A percentile compares a stretch with the other conserved stretches of the same genome.
These are phyloP conservation scores for Aspergillus felis DNA, from an alignment of 2,329 filamentous ascomycete genomes.

Conservation along the genomic window DNA sequence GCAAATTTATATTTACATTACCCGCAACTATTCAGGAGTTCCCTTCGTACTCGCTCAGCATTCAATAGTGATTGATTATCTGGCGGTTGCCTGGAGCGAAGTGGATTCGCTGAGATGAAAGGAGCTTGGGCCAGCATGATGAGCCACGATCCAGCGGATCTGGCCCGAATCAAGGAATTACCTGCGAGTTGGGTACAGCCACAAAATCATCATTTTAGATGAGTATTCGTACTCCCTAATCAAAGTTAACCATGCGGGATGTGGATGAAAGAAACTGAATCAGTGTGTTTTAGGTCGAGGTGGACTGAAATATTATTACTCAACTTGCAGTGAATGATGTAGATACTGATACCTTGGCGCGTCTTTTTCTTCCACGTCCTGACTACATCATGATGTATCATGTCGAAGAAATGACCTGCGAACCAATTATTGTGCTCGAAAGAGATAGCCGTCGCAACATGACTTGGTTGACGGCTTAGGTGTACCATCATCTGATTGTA, in stretches of 20 bases:
- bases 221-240: neutral
- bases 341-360: neutral
- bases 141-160: neutral
- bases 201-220: neutral
- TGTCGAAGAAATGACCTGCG: neutral
- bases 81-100: conserved; percentile 6
- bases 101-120: conserved; percentile 5
- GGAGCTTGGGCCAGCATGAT: conserved; percentile 8
- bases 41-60: neutral
- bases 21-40: neutral
- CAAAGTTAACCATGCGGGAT: neutral
- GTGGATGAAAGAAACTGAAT: neutral
- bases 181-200: neutral
- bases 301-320: too few relatives aligned
- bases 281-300: too few relatives aligned
- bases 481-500: neutral
- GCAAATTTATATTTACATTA: neutral
- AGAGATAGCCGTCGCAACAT: neutral
- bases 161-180: neutral
- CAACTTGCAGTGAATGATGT: too few relatives aligned
- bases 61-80: neutral
- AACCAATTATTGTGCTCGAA: too few relatives aligned
- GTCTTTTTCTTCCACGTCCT: neutral
- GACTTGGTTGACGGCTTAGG: neutral
- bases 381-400: neutral